phyloP scores from a whole-genome alignment of 305 asterid genomes.

The Solanum chacoense region DNA sequence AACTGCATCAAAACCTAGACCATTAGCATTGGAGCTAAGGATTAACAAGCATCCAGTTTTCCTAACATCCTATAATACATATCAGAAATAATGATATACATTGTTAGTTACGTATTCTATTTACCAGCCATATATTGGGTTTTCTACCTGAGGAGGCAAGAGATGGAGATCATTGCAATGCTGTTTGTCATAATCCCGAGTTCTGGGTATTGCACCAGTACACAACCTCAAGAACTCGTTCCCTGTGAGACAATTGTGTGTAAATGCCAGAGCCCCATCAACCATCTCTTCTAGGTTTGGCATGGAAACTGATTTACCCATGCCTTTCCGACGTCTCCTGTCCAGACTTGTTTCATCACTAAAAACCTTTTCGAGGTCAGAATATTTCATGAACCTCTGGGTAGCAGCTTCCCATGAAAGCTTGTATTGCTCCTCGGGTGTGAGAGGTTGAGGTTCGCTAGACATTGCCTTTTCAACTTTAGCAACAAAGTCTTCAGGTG shows the following conservation, averaged over 20 bases:
- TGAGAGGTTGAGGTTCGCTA: constrained; percentile 79
- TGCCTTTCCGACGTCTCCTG: constrained; percentile 12
- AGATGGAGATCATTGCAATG: constrained; percentile 74
- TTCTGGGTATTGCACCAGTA: constrained; percentile 78
- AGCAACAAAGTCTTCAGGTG: constrained; percentile 79
- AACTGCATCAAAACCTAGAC: not conserved
- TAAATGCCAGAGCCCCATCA: constrained; percentile 83
- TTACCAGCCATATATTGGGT: constrained; percentile 92
- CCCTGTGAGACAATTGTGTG: constrained; percentile 84
- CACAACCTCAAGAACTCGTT: constrained; percentile 75
- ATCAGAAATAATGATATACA: constrained; percentile 19
- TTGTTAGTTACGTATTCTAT: constrained; percentile 7
- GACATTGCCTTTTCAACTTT: constrained; percentile 93
- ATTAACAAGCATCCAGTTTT: not conserved
- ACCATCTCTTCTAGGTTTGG: constrained; percentile 63
- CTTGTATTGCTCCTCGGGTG: constrained; percentile 64
- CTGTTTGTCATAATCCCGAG: constrained; percentile 66
- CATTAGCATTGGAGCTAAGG: not conserved
- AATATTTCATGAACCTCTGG: constrained; percentile 74
- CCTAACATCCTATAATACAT: constrained; percentile 7
- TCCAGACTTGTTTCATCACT: constrained; percentile 14
- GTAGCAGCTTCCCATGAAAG: constrained; percentile 99
- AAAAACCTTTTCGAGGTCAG: constrained; percentile 67
- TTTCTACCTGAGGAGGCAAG: constrained; percentile 79
- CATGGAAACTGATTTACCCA: constrained; percentile 51